Percentiles rank a stretch among this genome's conserved stretches.
phyloP scores from a whole-genome alignment of 2,329 filamentous ascomycete species.

The Hypoxylon sp. region DNA sequence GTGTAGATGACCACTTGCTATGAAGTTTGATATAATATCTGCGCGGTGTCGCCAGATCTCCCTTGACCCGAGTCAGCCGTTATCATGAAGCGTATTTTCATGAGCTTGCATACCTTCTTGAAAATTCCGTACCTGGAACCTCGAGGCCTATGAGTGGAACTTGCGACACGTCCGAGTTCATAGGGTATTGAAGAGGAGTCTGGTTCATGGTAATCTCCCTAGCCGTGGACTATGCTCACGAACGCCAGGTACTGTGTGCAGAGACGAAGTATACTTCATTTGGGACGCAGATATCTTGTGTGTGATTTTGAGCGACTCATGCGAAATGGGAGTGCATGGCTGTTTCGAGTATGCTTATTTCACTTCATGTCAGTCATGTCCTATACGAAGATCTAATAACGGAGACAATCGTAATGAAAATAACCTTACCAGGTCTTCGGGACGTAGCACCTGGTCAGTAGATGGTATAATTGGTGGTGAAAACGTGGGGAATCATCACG shows the following conservation, averaged over 20 bases:
- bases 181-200: slow-evolving; percentile 23
- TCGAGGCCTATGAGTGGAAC: slow-evolving; percentile 12
- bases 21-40: slow-evolving; percentile 44
- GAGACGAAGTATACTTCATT: slow-evolving; percentile 14
- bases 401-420: slow-evolving; percentile 14
- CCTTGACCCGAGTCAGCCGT: slow-evolving; percentile 22
- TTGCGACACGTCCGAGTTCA: slow-evolving; percentile 17
- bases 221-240: slow-evolving; percentile 11
- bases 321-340: background rate
- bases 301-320: slow-evolving; percentile 9
- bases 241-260: background rate
- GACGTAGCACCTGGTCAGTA: slow-evolving; percentile 1
- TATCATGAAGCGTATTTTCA: background rate
- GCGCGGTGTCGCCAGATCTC: slow-evolving; percentile 49
- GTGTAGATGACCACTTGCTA: slow-evolving; percentile 49
- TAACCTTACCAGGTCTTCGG: slow-evolving; percentile 13
- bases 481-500: background rate
- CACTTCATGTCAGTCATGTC: background rate
- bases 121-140: slow-evolving; percentile 5
- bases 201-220: slow-evolving; percentile 23
- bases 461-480: background rate
- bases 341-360: slow-evolving; percentile 11
- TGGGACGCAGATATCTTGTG: slow-evolving; percentile 6
- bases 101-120: slow-evolving; percentile 25
- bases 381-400: slow-evolving; percentile 12